Base-by-base conservation (phyloP, 345 rosid species). In the Salix viminalis region DNA sequence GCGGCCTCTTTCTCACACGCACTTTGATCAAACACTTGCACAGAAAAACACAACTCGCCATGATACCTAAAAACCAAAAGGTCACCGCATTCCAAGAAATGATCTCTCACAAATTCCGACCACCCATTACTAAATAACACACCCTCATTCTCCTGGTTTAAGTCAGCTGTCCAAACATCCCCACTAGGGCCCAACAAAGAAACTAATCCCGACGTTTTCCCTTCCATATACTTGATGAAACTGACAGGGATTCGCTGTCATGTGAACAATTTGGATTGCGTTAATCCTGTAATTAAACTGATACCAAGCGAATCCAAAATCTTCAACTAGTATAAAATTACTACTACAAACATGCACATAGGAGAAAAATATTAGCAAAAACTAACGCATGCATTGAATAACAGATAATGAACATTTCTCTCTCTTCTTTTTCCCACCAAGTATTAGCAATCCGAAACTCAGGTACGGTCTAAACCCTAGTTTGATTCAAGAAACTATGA, bases 1-100 rank as follows among this genome's bases (percentile, higher is more conserved):
- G 88, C 87, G 42, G 84, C 80, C 68, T 90, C 90, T 76, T 87
- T 88, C 87, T 88, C 90, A 64, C 93, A 88, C 1, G 82, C 71
- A 73, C 85, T 87, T 65, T 61, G 71, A 66, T 87, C 91, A 84
- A 88, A 88, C 34, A 87, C 77, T 87, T 87, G 89, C 62, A 90
- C 90, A 30, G 83, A 76, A 65, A 88, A 90, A 76, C 81, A 79
- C 82, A 87, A 79, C 77, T 87, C 74, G 28, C 90, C 88, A 72
- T 85, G 80, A 79, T 90, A 87, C 80, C 89, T 83, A 64, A 90
- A 88, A 76, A 90, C 88, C 85, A 84, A 79, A 70, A 84, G 74
- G 65, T 90, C 90, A 1, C 93, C 91, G n/a, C 85, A 75, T 65
- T 81, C 84, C 60, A 90, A 41, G 52, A 66, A 74, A 77, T 90